Conservation (phyloP, 1,284 basidiomycete species). For the Anthracocystis setariae region DNA sequence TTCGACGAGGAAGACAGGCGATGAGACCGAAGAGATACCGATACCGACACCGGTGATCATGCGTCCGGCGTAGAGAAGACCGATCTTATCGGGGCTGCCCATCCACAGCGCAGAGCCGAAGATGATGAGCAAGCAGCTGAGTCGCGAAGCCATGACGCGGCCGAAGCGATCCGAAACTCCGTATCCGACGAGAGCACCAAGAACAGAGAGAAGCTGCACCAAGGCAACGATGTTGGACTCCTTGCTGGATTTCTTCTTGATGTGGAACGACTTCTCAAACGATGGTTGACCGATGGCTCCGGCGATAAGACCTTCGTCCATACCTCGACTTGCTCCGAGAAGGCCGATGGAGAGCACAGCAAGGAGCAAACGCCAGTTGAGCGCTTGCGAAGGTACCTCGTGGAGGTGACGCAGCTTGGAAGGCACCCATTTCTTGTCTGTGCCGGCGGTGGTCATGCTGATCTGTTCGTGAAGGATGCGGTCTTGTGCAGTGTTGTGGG, state of each 20-base stretch:
- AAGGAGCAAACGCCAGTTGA: slow-evolving; percentile 36
- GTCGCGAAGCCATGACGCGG: slow-evolving; percentile 15
- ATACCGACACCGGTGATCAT: slow-evolving; percentile 30
- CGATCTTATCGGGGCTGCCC: slow-evolving; percentile 16
- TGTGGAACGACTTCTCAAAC: slow-evolving; percentile 27
- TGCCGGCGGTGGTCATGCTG: neutral
- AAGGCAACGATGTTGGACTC: slow-evolving; percentile 42
- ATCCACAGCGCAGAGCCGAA: slow-evolving; percentile 26
- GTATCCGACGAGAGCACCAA: slow-evolving; percentile 32
- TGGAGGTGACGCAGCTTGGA: slow-evolving; percentile 28
- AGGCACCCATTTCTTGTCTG: slow-evolving; percentile 17
- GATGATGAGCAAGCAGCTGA: slow-evolving; percentile 28
- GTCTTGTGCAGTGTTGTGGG: too few relatives aligned
- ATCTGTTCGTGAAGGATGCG: neutral
- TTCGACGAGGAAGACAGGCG: slow-evolving; percentile 33
- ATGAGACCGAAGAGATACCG: slow-evolving; percentile 23
- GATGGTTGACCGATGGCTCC: slow-evolving; percentile 17
- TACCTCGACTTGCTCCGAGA: slow-evolving; percentile 31
- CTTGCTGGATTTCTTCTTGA: slow-evolving; percentile 26
- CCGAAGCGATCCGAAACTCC: slow-evolving; percentile 17
- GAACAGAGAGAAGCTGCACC: slow-evolving; percentile 31
- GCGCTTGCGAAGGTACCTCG: slow-evolving; percentile 26
- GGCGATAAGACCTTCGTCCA: slow-evolving; percentile 34
- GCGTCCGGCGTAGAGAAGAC: slow-evolving; percentile 17
- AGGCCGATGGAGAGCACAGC: slow-evolving; percentile 29